phyloP scores from a whole-genome alignment of 2,329 filamentous ascomycete species.

The Aspergillus bombycis region DNA sequence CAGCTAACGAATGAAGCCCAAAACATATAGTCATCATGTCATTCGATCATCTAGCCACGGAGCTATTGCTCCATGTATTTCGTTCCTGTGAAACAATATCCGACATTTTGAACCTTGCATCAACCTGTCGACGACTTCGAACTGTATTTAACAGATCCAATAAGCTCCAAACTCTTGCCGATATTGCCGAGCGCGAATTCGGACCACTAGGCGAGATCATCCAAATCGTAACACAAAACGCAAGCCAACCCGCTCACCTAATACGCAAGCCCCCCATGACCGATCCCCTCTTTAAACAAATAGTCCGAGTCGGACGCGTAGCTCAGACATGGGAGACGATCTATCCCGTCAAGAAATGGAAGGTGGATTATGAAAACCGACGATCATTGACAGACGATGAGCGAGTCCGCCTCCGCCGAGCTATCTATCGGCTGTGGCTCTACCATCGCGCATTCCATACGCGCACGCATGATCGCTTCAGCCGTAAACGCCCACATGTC shows the following conservation, averaged over 20 bases:
- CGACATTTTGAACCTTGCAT: slow-evolving; percentile 58
- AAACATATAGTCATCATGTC: slow-evolving; percentile 46
- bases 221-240: slow-evolving; percentile 64
- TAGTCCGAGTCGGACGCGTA: slow-evolving; percentile 57
- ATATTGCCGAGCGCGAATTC: slow-evolving; percentile 58
- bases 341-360: slow-evolving; percentile 68
- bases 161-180: slow-evolving; percentile 57
- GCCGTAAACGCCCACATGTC: slow-evolving; percentile 50
- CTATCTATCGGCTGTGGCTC: slow-evolving; percentile 64
- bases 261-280: slow-evolving; percentile 58
- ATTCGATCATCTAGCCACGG: slow-evolving; percentile 59
- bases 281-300: slow-evolving; percentile 58
- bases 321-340: slow-evolving; percentile 63
- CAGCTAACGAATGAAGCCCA: slow-evolving; percentile 1
- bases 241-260: slow-evolving; percentile 60
- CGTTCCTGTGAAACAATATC: slow-evolving; percentile 55
- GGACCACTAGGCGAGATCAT: slow-evolving; percentile 62
- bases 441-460: slow-evolving; percentile 63
- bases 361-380: slow-evolving; percentile 57
- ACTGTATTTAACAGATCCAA: slow-evolving; percentile 57
- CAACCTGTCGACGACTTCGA: slow-evolving; percentile 59
- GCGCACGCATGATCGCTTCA: slow-evolving; percentile 52
- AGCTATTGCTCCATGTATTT: slow-evolving; percentile 62
- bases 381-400: slow-evolving; percentile 56
- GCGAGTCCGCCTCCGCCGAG: slow-evolving; percentile 56